phyloP scores from a whole-genome alignment of 2,329 filamentous ascomycete genomes.

The Phaeoacremonium minimum region DNA sequence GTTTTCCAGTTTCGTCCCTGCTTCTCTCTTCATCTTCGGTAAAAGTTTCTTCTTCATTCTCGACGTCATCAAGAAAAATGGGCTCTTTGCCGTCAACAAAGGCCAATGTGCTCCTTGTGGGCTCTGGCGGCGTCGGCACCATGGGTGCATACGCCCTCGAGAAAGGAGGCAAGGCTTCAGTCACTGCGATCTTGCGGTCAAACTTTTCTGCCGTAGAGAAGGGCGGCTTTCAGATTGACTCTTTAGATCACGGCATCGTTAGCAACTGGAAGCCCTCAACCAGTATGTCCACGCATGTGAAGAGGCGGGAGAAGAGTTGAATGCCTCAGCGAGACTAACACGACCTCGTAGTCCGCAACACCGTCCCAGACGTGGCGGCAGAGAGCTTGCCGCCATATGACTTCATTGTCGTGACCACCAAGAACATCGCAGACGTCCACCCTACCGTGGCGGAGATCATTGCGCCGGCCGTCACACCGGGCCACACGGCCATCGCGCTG shows the following conservation, averaged over 20 bases:
- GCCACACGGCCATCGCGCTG: slow-evolving; percentile 49
- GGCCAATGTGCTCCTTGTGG: slow-evolving; percentile 44
- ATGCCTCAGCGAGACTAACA: background rate
- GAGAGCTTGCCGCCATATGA: slow-evolving; percentile 37
- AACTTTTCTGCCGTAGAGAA: slow-evolving; percentile 44
- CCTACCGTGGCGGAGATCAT: slow-evolving; percentile 45
- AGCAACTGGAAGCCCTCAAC: slow-evolving; percentile 40
- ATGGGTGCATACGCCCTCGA: slow-evolving; percentile 53
- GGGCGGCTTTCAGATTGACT: slow-evolving; percentile 49
- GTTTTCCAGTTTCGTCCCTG: no score
- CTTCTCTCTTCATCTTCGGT: no score
- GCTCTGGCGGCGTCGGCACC: slow-evolving; percentile 51
- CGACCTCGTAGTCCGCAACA: slow-evolving; percentile 33
- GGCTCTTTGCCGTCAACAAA: slow-evolving; percentile 2
- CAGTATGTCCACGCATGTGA: no score
- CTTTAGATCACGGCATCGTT: slow-evolving; percentile 48
- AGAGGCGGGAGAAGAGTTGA: slow-evolving; percentile 7
- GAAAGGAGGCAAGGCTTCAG: slow-evolving; percentile 39
- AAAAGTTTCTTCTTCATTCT: no score
- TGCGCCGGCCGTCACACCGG: slow-evolving; percentile 43
- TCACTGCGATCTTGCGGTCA: slow-evolving; percentile 52
- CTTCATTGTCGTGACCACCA: slow-evolving; percentile 53
- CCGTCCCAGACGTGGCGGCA: slow-evolving; percentile 36
- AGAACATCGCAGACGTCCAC: slow-evolving; percentile 50
- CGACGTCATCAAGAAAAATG: no score